phyloP scores from a whole-genome alignment of 2,329 filamentous ascomycete genomes.

The Aspergillus udagawae region DNA sequence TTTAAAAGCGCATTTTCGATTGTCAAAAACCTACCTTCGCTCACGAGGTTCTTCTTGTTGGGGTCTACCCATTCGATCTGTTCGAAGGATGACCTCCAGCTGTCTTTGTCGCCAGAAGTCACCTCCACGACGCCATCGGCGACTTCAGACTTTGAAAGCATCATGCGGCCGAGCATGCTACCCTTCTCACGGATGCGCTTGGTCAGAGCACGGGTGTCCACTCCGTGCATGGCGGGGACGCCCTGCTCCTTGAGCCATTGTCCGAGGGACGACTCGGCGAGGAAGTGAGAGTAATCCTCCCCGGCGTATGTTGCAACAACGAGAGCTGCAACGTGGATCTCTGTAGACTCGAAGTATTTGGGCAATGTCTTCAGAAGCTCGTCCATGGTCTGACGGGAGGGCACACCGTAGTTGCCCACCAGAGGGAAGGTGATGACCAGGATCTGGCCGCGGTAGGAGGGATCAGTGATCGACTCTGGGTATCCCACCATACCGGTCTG shows the following conservation, averaged over 20 bases:
- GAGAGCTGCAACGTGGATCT: conserved; percentile 92
- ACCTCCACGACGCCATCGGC: conserved; percentile 33
- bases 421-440: conserved; percentile 94
- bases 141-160: conserved; percentile 61
- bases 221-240: conserved; percentile 88
- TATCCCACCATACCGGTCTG: conserved; percentile 99
- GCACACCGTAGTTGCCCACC: conserved; percentile 96
- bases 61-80: conserved; percentile 84
- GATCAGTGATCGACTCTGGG: conserved; percentile 87
- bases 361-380: conserved; percentile 80
- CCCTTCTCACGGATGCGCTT: conserved; percentile 92
- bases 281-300: conserved; percentile 91
- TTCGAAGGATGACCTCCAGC: conserved; percentile 64
- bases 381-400: conserved; percentile 78
- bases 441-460: conserved; percentile 88
- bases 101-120: conserved; percentile 39
- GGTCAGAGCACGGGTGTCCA: conserved; percentile 89
- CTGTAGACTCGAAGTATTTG: conserved; percentile 84
- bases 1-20: not conserved
- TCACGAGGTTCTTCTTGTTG: conserved; percentile 87
- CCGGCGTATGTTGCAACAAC: conserved; percentile 88
- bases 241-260: conserved; percentile 95
- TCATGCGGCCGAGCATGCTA: conserved; percentile 91
- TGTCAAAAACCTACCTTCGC: conserved; percentile 67
- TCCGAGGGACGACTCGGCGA: conserved; percentile 85